Evolutionary conservation across 2,329 filamentous ascomycete species (phyloP).

Genomic region (Tolypocladium amazonense): DNA sequence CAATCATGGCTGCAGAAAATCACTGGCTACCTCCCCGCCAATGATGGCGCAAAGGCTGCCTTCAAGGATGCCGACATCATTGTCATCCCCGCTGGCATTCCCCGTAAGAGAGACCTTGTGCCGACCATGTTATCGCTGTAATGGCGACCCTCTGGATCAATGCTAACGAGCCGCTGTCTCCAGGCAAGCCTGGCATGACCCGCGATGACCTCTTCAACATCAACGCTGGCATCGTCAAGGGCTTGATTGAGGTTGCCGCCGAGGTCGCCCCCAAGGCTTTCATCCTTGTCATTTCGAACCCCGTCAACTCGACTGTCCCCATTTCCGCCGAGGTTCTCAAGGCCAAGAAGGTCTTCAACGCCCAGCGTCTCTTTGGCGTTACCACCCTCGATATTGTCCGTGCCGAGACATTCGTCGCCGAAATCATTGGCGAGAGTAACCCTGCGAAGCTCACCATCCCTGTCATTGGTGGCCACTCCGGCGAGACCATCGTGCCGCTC

Average conservation of each 20-base stretch:
- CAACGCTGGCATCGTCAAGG: slow-evolving; percentile 96
- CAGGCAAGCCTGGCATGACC: slow-evolving; percentile 98
- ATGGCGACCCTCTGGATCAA: neutral
- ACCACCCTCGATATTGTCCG: slow-evolving; percentile 98
- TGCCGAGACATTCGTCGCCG: slow-evolving; percentile 90
- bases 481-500: slow-evolving; percentile 94
- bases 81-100: slow-evolving; percentile 95
- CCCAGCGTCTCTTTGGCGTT: slow-evolving; percentile 94
- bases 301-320: slow-evolving; percentile 97
- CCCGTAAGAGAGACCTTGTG: slow-evolving; percentile 51
- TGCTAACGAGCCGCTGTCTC: neutral
- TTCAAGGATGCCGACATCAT: slow-evolving; percentile 92
- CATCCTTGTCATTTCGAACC: slow-evolving; percentile 97
- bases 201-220: slow-evolving; percentile 99
- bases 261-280: slow-evolving; percentile 87
- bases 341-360: slow-evolving; percentile 83
- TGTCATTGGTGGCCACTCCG: slow-evolving; percentile 94
- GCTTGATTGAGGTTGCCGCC: slow-evolving; percentile 78
- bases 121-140: neutral
- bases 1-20: slow-evolving; percentile 52
- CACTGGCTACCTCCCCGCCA: slow-evolving; percentile 76
- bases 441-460: slow-evolving; percentile 77
- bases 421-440: slow-evolving; percentile 71
- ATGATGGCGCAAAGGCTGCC: slow-evolving; percentile 76
- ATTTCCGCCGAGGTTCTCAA: slow-evolving; percentile 97